Conservation (phyloP, 768 basidiomycete species). For the Collybia nuda region DNA sequence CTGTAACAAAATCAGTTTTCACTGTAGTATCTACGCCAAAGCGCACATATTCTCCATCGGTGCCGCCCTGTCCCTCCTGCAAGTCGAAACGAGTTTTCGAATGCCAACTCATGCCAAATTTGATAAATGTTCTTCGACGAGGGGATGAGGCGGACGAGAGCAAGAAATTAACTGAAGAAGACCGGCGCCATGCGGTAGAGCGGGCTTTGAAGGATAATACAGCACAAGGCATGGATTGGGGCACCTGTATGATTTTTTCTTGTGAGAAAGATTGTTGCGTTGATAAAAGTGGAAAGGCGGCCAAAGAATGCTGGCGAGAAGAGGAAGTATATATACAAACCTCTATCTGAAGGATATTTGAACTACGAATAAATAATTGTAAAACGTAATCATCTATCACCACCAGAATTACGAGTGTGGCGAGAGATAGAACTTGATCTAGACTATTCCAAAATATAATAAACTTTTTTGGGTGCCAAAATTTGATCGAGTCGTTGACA, state of each 20-base stretch:
- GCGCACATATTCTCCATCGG: slow-evolving; percentile 52
- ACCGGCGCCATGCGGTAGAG: slow-evolving; percentile 64
- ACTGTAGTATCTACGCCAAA: slow-evolving; percentile 49
- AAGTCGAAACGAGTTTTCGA: slow-evolving; percentile 75
- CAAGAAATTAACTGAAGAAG: slow-evolving; percentile 56
- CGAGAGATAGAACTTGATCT: too few species aligned
- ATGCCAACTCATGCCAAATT: slow-evolving; percentile 92
- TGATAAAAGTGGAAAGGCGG: slow-evolving; percentile 38
- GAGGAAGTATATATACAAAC: slow-evolving; percentile 77
- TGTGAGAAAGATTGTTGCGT: slow-evolving; percentile 79
- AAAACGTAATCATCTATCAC: too few species aligned
- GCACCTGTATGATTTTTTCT: slow-evolving; percentile 86
- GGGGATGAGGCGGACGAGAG: slow-evolving; percentile 23
- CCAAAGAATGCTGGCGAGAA: slow-evolving; percentile 64
- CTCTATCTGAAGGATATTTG: slow-evolving; percentile 67
- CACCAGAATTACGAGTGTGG: too few species aligned
- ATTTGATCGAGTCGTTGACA: too few species aligned
- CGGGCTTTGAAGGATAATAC: slow-evolving; percentile 45
- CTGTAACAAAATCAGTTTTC: slow-evolving; percentile 62
- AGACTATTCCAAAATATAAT: too few species aligned
- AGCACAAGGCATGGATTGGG: slow-evolving; percentile 86
- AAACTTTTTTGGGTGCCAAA: too few species aligned
- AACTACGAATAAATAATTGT: too few species aligned
- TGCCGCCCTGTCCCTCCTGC: slow-evolving; percentile 72
- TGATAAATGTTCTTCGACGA: slow-evolving; percentile 73